Percentiles rank a stretch among this genome's conserved stretches.
Evolutionary conservation across 169 alveolate genomes (phyloP).

Genomic region (Plasmodium blacklocki): DNA sequence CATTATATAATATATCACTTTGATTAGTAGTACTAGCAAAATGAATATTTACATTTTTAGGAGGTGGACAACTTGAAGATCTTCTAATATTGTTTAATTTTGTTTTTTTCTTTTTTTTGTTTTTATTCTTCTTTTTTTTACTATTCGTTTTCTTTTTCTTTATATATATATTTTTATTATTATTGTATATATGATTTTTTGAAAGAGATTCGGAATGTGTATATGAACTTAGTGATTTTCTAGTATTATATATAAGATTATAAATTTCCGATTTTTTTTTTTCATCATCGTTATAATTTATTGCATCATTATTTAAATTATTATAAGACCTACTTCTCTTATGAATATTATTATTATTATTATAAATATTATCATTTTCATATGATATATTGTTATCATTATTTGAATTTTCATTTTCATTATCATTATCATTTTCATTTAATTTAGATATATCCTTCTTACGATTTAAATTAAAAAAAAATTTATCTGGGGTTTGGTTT

Average conservation of each 20-base stretch:
- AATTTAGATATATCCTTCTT: background rate
- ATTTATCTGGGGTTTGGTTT: constrained; percentile 1
- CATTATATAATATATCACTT: background rate
- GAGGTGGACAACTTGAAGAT: constrained; percentile 25
- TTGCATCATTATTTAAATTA: background rate
- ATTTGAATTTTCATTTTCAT: too few species aligned
- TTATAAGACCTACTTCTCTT: background rate
- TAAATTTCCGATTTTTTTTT: constrained; percentile 38
- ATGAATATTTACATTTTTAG: constrained; percentile 1
- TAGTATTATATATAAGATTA: constrained; percentile 17
- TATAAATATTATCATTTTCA: background rate
- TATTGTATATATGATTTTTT: background rate
- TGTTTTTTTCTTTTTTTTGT: background rate
- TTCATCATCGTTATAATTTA: constrained; percentile 16
- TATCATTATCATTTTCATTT: too few species aligned
- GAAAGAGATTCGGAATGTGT: background rate
- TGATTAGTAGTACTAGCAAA: background rate
- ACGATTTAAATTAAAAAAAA: constrained; percentile 23
- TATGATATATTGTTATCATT: background rate
- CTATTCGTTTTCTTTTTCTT: too few species aligned
- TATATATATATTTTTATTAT: background rate
- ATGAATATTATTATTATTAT: background rate
- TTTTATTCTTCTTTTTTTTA: background rate
- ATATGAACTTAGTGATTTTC: background rate
- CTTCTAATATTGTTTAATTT: background rate